Evolutionary conservation across 2,329 filamentous ascomycete species (phyloP).

Genomic region (Cladosporium cucumerinum): DNA sequence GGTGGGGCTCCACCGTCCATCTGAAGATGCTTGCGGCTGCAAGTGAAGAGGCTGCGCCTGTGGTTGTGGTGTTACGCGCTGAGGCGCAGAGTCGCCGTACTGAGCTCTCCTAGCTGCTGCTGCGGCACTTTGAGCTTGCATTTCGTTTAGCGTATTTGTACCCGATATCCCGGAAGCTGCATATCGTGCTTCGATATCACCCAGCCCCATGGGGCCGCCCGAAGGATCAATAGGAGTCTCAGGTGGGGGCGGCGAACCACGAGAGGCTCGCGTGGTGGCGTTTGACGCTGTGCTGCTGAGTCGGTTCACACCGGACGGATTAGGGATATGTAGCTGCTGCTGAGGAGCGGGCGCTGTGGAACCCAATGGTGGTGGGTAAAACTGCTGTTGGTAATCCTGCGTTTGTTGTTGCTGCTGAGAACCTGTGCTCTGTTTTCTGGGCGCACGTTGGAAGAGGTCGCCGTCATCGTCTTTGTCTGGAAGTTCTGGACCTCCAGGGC

Average conservation of each 20-base stretch:
- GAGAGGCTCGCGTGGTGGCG: conserved; percentile 85
- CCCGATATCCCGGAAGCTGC: conserved; percentile 88
- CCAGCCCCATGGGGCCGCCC: conserved; percentile 36
- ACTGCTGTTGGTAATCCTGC: conserved; percentile 49
- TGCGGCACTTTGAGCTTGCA: conserved; percentile 73
- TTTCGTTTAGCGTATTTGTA: conserved; percentile 72
- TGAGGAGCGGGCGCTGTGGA: conserved; percentile 21
- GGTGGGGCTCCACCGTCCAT: conserved; percentile 90
- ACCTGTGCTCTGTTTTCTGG: conserved; percentile 36
- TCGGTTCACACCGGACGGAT: conserved; percentile 55
- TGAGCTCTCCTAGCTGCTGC: conserved; percentile 77
- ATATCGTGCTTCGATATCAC: conserved; percentile 86
- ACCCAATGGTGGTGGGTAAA: conserved; percentile 55
- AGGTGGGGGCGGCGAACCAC: conserved; percentile 90
- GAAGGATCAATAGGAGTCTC: conserved; percentile 72
- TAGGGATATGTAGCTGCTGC: conserved; percentile 49
- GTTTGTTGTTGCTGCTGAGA: conserved; percentile 16
- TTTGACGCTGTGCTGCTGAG: conserved; percentile 83
- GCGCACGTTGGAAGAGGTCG: conserved; percentile 64
- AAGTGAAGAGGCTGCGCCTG: conserved; percentile 28
- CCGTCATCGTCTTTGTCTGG: conserved; percentile 72
- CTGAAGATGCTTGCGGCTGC: conserved; percentile 37
- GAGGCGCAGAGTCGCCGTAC: conserved; percentile 53
- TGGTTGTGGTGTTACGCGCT: conserved; percentile 36
- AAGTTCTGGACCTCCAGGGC: conserved; percentile 67